Evolutionary conservation across 1,139 yeast genomes (phyloP), one percentile per base, ranked within the genome.

Genomic region (Zhuliangozyma blackwelliae): DNA sequence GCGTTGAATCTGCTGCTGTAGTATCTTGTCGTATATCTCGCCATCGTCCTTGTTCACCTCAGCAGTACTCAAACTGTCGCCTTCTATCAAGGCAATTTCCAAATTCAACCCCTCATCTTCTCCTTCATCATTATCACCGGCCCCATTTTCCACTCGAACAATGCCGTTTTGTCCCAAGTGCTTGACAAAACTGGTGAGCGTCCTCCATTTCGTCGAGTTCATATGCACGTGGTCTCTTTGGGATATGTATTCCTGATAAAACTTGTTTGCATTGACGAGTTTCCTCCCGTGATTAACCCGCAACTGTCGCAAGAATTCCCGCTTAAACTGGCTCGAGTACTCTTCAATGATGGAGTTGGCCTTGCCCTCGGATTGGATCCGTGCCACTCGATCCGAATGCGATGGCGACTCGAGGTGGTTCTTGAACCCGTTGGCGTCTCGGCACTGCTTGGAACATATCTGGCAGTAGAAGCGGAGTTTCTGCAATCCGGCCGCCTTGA

Each of bases 361-460:
- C 10, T 46, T 59, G 1, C 79, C 72, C 12, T 62, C 60, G 12
- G 73, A 66, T 37, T 63, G 56, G 39, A 34, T 51, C 67, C 66
- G 56, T 45, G 36, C 45, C 41, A 82, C 74, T 39, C 76, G 76
- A 23, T 77, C 74, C 34, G 75, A 62, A 56, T 92, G 99, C 1
- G 86, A 72, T 31, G 87, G 89, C 11, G 95, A 82, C 44, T 73
- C 72, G 13, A 82, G 69, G 58, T 92, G 99, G 54, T 92, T 85
- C 53, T 84, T 82, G 65, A 86, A 92, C 26, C 98, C 99, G 60
- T 92, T 92, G 45, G 86, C 92, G 56, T 94, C 99, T 38, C 97
- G 68, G 57, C 97, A 90, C 61, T 92, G 99, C 53, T 90, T 88
- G 52, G 74, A 77, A 52, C 99, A 92, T 2, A 87, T 74, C 57